Evolutionary conservation across 345 rosid genomes (phyloP).

Genomic region (Eutrema japonicum): DNA sequence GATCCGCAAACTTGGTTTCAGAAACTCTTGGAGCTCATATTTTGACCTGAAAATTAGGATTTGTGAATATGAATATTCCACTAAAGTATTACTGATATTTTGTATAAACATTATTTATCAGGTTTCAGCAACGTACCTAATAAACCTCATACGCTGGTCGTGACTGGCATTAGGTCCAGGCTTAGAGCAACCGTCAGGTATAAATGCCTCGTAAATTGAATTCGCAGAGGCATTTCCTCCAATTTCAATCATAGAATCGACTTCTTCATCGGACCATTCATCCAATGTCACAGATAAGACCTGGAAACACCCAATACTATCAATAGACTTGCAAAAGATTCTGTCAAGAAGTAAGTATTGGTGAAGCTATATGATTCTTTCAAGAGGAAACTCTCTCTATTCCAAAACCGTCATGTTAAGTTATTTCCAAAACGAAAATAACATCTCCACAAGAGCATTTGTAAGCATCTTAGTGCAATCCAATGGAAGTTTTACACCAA

Average conservation of each 20-base stretch:
- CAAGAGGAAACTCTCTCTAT: slow-evolving; percentile 6
- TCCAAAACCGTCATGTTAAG: background rate
- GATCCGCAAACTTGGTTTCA: slow-evolving; percentile 90
- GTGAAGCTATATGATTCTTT: background rate
- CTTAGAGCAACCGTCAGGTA: slow-evolving; percentile 79
- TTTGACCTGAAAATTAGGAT: slow-evolving; percentile 64
- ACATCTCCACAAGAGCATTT: slow-evolving; percentile 9
- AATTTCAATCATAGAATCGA: slow-evolving; percentile 89
- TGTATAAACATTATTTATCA: background rate
- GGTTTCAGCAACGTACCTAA: slow-evolving; percentile 55
- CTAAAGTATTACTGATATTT: background rate
- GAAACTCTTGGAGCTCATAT: slow-evolving; percentile 91
- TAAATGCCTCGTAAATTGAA: slow-evolving; percentile 83
- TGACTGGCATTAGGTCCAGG: slow-evolving; percentile 83
- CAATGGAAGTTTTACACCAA: background rate
- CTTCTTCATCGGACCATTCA: slow-evolving; percentile 94
- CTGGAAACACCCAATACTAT: slow-evolving; percentile 45
- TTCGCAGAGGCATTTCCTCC: slow-evolving; percentile 94
- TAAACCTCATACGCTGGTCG: slow-evolving; percentile 74
- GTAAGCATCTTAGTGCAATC: slow-evolving; percentile 2
- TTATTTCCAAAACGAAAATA: background rate
- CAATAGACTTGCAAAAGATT: slow-evolving; percentile 5
- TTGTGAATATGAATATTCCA: slow-evolving; percentile 18
- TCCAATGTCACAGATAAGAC: slow-evolving; percentile 94
- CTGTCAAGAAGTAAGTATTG: background rate